Conservation (phyloP, 169 alveolate genomes). For the Fabrea salina region DNA sequence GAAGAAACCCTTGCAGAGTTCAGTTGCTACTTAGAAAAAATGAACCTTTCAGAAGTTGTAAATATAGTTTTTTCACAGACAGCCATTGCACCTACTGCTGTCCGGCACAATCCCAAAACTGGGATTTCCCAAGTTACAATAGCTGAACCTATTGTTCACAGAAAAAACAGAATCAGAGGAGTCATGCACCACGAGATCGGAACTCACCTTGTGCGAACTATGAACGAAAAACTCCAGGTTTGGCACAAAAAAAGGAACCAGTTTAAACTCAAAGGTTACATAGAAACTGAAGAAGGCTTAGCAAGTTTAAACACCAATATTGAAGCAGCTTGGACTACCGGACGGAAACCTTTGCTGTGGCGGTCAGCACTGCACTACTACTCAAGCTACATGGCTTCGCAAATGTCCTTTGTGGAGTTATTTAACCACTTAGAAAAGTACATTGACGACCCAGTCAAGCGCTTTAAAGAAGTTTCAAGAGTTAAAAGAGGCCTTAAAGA, state of each 20-base stretch:
- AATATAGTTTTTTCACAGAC: slow-evolving; percentile 37
- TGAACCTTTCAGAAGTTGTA: slow-evolving; percentile 33
- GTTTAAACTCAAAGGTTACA: slow-evolving; percentile 34
- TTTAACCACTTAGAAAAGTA: slow-evolving; percentile 48
- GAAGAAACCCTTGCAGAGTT: slow-evolving; percentile 46
- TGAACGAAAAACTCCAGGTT: slow-evolving; percentile 52
- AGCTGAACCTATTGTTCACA: slow-evolving; percentile 52
- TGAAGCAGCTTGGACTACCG: slow-evolving; percentile 29
- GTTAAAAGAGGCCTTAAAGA: slow-evolving; percentile 61
- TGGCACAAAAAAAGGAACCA: slow-evolving; percentile 57
- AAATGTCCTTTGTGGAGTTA: slow-evolving; percentile 47
- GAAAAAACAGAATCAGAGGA: slow-evolving; percentile 55
- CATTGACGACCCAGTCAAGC: slow-evolving; percentile 46
- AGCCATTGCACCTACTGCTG: slow-evolving; percentile 49
- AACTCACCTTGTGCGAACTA: slow-evolving; percentile 55
- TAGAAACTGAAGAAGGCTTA: slow-evolving; percentile 65
- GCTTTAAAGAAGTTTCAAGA: slow-evolving; percentile 45
- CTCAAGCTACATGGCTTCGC: slow-evolving; percentile 42
- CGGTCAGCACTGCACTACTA: slow-evolving; percentile 61
- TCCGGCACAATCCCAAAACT: slow-evolving; percentile 40
- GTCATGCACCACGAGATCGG: slow-evolving; percentile 69
- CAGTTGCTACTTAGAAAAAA: slow-evolving; percentile 32
- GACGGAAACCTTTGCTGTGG: slow-evolving; percentile 47
- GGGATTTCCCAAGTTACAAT: slow-evolving; percentile 40
- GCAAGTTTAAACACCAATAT: slow-evolving; percentile 46